Evolutionary conservation across 352 stramenopile genomes (phyloP).

Genomic region (Globisporangium yorkense): DNA sequence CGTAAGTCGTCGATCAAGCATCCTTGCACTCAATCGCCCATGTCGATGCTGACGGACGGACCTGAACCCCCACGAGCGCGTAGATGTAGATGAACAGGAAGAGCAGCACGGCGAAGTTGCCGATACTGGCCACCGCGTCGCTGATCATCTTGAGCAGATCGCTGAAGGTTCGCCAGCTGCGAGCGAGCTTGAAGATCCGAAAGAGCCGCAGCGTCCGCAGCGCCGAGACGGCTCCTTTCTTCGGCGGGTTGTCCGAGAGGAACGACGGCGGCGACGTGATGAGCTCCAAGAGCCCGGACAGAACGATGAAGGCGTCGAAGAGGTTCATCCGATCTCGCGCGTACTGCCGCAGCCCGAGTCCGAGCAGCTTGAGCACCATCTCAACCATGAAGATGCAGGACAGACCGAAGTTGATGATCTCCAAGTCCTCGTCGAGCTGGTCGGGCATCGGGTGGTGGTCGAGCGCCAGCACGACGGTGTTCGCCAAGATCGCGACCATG

Average conservation of each 20-base stretch:
- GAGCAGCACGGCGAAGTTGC: constrained; percentile 92
- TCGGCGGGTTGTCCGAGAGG: constrained; percentile 39
- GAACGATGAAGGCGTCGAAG: constrained; percentile 87
- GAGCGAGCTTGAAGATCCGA: constrained; percentile 92
- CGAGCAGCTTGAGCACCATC: constrained; percentile 82
- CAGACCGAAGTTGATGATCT: constrained; percentile 78
- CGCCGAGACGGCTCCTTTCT: constrained; percentile 71
- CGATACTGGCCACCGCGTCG: constrained; percentile 88
- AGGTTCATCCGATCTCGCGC: constrained; percentile 71
- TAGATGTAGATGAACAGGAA: constrained; percentile 96
- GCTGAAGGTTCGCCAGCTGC: constrained; percentile 89
- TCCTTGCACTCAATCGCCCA: neutral
- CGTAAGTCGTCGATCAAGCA: neutral
- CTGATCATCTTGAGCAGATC: constrained; percentile 89
- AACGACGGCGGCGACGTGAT: constrained; percentile 65
- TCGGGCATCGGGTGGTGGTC: constrained; percentile 79
- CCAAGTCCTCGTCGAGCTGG: constrained; percentile 41
- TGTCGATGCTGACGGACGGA: constrained; percentile 6
- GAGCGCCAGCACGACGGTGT: constrained; percentile 72
- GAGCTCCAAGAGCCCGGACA: constrained; percentile 65
- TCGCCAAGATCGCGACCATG: constrained; percentile 78
- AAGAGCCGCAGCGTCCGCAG: constrained; percentile 90
- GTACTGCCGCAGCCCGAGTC: constrained; percentile 73
- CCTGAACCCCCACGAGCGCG: constrained; percentile 85
- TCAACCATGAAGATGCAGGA: constrained; percentile 71